Conservation (phyloP, 306 rosid genomes). For the Vigna nakashimae region DNA sequence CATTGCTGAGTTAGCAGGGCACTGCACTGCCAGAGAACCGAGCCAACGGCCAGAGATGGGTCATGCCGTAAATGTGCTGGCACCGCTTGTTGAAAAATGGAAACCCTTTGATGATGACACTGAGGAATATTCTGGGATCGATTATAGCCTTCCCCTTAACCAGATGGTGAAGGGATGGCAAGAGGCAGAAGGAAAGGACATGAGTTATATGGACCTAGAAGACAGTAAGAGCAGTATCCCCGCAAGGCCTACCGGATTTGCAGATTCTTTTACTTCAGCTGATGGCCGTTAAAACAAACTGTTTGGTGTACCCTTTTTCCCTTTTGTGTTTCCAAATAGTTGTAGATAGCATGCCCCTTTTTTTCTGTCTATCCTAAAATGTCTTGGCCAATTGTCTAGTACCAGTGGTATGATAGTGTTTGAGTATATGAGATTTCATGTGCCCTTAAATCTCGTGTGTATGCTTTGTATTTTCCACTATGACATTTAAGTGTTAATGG, state of each 20-base stretch:
- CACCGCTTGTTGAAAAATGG: conserved; percentile 97
- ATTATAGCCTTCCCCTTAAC: conserved; percentile 87
- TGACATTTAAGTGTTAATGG: conserved; percentile 47
- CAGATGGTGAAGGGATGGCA: conserved; percentile 99
- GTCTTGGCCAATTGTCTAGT: conserved; percentile 46
- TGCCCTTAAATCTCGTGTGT: conserved; percentile 48
- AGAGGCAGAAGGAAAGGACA: conserved; percentile 90
- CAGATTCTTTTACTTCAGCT: conserved; percentile 91
- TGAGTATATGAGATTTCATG: conserved; percentile 54
- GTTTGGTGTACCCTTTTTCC: conserved; percentile 37
- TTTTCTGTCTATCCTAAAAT: conserved; percentile 47
- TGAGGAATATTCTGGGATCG: conserved; percentile 89
- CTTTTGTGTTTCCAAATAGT: conserved; percentile 40
- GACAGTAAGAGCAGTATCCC: conserved; percentile 98
- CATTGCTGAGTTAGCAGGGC: conserved; percentile 91
- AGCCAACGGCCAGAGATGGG: conserved; percentile 96
- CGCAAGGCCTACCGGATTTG: conserved; percentile 92
- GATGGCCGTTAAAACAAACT: conserved; percentile 85
- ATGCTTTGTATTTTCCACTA: conserved; percentile 52
- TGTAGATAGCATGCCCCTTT: conserved; percentile 63
- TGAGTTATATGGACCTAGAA: conserved; percentile 68
- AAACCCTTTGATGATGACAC: conserved; percentile 77
- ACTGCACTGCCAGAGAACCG: conserved; percentile 97
- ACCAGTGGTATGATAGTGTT: conserved; percentile 42
- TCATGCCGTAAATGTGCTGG: conserved; percentile 82